Percentiles rank a stretch among this genome's conserved stretches.
Evolutionary conservation across 2,329 filamentous ascomycete genomes (phyloP).

Genomic region (Aspergillus felis): DNA sequence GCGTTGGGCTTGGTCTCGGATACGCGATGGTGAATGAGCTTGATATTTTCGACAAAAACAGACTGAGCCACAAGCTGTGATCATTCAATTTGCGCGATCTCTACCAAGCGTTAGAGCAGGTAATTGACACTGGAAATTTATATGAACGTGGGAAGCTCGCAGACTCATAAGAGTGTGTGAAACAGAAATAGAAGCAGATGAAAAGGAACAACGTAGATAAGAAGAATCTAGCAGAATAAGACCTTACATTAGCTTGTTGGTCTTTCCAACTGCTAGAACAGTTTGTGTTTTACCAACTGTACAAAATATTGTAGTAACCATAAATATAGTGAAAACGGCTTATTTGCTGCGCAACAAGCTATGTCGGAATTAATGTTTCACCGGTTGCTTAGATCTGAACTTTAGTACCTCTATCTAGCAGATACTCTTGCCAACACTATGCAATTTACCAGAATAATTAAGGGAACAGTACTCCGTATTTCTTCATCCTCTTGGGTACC

Average conservation of each 20-base stretch:
- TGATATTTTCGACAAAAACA: not conserved
- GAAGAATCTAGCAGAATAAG: not conserved
- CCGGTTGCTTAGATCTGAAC: conserved; percentile 3
- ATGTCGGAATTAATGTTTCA: conserved; percentile 15
- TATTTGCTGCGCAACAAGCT: conserved; percentile 5
- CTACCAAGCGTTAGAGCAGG: not conserved
- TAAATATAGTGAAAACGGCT: not conserved
- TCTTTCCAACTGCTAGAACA: not conserved
- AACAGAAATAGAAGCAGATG: not conserved
- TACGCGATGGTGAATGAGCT: not conserved
- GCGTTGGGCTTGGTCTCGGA: not conserved
- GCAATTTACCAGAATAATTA: not conserved
- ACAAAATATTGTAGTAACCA: not conserved
- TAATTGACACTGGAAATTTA: not conserved
- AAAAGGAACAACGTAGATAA: too few species aligned
- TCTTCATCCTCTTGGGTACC: not conserved
- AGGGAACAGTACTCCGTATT: not conserved
- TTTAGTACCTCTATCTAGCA: too few species aligned
- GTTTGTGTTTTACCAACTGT: not conserved
- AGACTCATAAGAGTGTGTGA: not conserved
- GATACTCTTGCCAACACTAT: not conserved
- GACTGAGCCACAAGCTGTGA: not conserved
- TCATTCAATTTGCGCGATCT: not conserved
- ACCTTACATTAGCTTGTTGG: not conserved
- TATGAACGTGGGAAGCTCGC: not conserved